phyloP scores from a whole-genome alignment of 1,284 basidiomycete genomes.

The Rhodotorula sp. region DNA sequence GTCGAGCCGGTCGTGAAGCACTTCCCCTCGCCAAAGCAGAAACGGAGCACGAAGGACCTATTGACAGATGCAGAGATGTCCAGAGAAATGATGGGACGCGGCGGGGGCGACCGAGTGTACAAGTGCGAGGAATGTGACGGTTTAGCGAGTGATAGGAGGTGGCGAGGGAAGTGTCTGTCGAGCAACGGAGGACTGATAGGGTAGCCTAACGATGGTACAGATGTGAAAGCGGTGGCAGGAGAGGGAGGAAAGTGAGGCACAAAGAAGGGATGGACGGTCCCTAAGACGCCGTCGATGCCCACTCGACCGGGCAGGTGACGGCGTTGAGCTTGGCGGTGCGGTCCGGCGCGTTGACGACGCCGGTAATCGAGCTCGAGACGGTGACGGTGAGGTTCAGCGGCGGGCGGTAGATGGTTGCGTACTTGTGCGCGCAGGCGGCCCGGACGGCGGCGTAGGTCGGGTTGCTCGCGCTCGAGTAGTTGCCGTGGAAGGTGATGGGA shows the following conservation, averaged over 20 bases:
- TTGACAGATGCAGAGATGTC: no score
- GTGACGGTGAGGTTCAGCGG: conserved; percentile 29
- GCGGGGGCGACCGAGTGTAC: no score
- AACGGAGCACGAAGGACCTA: no score
- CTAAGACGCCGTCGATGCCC: conserved; percentile 12
- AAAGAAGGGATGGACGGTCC: background rate
- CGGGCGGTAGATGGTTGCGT: conserved; percentile 23
- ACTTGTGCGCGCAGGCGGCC: conserved; percentile 22
- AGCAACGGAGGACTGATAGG: no score
- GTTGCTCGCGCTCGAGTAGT: conserved; percentile 17
- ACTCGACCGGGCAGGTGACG: conserved; percentile 27
- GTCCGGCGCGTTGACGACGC: conserved; percentile 16
- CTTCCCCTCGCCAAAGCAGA: no score
- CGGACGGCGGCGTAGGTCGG: conserved; percentile 18
- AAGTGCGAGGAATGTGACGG: no score
- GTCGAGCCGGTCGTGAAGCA: no score
- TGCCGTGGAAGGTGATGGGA: conserved; percentile 26
- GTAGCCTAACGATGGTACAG: background rate
- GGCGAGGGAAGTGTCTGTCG: no score
- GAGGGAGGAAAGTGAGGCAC: background rate
- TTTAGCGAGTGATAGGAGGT: no score
- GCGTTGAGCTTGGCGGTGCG: conserved; percentile 4
- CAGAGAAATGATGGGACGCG: no score
- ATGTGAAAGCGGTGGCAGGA: no score
- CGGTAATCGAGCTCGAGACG: conserved; percentile 13